Conservation (phyloP, 2,329 filamentous ascomycete species). For the Neocucurbitaria cava region DNA sequence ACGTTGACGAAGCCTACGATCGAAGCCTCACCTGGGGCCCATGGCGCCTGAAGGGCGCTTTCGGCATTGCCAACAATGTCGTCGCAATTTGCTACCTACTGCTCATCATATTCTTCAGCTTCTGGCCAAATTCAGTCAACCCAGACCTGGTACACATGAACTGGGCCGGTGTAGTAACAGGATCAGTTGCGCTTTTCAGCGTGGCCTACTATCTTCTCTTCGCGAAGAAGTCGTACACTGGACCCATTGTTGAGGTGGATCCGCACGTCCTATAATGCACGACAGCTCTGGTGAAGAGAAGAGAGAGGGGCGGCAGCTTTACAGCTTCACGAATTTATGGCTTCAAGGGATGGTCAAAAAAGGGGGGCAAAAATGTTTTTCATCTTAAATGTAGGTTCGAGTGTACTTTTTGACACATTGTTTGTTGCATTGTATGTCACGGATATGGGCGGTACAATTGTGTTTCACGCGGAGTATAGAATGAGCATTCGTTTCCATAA, state of each 20-base stretch:
- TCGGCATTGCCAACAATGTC: slow-evolving; percentile 41
- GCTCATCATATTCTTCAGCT: slow-evolving; percentile 46
- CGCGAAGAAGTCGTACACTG: slow-evolving; percentile 40
- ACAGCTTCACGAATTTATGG: too few relatives aligned
- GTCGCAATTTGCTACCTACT: slow-evolving; percentile 41
- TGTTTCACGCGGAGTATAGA: slow-evolving; percentile 3
- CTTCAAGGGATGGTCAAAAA: neutral
- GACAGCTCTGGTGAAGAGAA: neutral
- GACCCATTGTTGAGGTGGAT: slow-evolving; percentile 43
- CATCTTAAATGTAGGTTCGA: neutral
- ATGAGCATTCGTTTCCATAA: slow-evolving; percentile 2
- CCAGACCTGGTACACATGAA: slow-evolving; percentile 37
- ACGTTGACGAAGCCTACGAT: slow-evolving; percentile 28
- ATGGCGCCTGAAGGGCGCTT: slow-evolving; percentile 39
- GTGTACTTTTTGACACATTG: neutral
- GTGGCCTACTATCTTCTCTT: slow-evolving; percentile 40
- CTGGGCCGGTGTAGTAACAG: slow-evolving; percentile 43
- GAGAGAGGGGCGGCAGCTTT: too few relatives aligned
- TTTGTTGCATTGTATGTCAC: neutral
- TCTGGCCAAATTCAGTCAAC: slow-evolving; percentile 37
- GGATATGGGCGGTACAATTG: neutral
- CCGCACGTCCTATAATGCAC: slow-evolving; percentile 23
- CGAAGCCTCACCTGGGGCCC: slow-evolving; percentile 41
- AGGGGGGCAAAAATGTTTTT: neutral
- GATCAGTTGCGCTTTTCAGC: slow-evolving; percentile 36